Base-by-base conservation (phyloP, 2,329 filamentous ascomycete genomes). In the Claviceps humidiphila region DNA sequence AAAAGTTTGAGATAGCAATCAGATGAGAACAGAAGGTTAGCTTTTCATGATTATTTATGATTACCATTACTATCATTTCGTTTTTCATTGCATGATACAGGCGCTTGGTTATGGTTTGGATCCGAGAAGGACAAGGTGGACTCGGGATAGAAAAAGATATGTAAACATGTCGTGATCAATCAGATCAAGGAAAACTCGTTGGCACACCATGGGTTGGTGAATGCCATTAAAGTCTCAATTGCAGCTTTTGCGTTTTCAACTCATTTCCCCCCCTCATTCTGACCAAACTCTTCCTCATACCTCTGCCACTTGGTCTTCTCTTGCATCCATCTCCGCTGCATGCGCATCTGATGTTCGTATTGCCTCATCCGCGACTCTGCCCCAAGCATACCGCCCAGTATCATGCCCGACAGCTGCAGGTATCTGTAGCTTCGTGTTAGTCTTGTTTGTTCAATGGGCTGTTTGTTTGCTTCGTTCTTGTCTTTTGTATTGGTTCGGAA, bases 341-440 rank as follows among this genome's bases (percentile, higher is more conserved):
- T 75, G 55, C 85, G 73, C 57, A 89, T 70, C 45, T 72, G 71
- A 13, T 80, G 72, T 65, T 89, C 85, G 60, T 86, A 87, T 54
- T 76, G 70, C 50, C 83, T 75, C 59, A 90, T 72, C 49, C 82
- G 74, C 52, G 73, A 68, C 62, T 91, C 87, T 2, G 85, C 87
- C 70, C 89, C 84, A 51, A 90, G 75, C 76, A 87, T 86, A 61
- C 81, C 76, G 44, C 87, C 87, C 38, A 88, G 62, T n/a, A 86
- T 82, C 86, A 90, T 90, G 55, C 81, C 83, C n/a, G 83, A 87
- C 84, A 89, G 88, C 66, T 89, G 85, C 16, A 90, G 72, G 63
- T 88, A 91, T 34, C 87, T 90, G 61, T 24, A 37, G 16, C 17
- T 43, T 13, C 17, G 8, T 38, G 42, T 53, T 8, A 53, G 51